Evolutionary conservation across 306 rosid species (phyloP), one percentile per base, ranked within the genome.

Genomic region (Prinsepia uniflora): DNA sequence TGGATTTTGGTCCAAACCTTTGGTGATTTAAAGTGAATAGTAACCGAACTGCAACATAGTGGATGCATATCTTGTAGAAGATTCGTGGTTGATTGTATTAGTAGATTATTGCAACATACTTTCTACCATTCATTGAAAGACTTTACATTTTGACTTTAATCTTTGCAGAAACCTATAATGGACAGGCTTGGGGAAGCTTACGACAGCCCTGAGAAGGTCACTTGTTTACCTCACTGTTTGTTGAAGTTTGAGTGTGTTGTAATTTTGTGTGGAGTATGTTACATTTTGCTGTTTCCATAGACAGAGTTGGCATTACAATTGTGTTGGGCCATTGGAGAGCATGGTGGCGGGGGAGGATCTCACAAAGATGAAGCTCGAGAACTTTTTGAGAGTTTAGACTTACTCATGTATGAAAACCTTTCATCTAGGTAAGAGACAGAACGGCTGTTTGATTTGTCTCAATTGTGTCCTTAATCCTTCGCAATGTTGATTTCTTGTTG

Each of bases 251-350:
- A 63, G 15, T 43, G 30, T 65, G 45, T 57, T 40, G 48, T 75
- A 46, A 39, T 71, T 74, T 68, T 65, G 47, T 42, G 69, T 65
- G 70, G 56, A 84, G 46, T 63, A 65, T 39, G 14, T 60, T 60
- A 30, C 60, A 13, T 58, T 71, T 76, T 79, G 65, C 30, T 74
- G 80, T 71, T 75, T 77, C 50, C 65, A 48, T 81, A 94, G 97
- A 84, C 89, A 78, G 97, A 94, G 82, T 85, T 94, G 82, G 98
- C 98, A 67, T 79, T 91, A 74, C 97, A 91, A 74, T 67, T 94
- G 81, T 91, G 98, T 80, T 94, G 98, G 97, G 97, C 97, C 74
- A 91, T 94, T 49, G 98, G 98, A 77, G 98, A 94, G 95, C 87
- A 94, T 62, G 95, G 95, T 45, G 98, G 98, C 63, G 98, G 98